phyloP scores from a whole-genome alignment of 805 yeast species.

The Candida dajiaensis region DNA sequence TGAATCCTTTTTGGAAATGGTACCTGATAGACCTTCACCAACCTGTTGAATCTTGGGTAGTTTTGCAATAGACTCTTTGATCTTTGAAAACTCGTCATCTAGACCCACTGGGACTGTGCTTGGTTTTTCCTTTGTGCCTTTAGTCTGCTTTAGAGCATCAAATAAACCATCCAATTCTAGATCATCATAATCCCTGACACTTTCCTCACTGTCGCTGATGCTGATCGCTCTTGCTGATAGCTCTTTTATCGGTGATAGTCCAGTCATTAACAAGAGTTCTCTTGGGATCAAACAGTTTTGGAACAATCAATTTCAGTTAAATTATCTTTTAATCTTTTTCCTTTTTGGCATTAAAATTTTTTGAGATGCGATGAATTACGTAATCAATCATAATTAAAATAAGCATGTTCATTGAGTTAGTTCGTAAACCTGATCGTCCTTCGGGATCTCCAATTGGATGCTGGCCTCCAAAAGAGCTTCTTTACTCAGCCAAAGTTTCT shows the following conservation, averaged over 20 bases:
- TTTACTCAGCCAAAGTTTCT: conserved; percentile 32
- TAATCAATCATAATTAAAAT: background rate
- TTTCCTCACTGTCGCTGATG: conserved; percentile 4
- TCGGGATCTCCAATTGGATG: conserved; percentile 26
- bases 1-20: conserved; percentile 16
- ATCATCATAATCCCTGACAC: conserved; percentile 9
- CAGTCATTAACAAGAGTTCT: background rate
- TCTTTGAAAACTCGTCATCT: conserved; percentile 27
- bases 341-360: background rate
- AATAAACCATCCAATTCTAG: conserved; percentile 30
- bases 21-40: conserved; percentile 7
- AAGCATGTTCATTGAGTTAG: background rate
- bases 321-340: background rate
- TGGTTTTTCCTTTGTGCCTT: background rate
- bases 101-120: conserved; percentile 1
- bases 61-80: conserved; percentile 30
- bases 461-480: conserved; percentile 40
- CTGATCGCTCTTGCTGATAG: conserved; percentile 5
- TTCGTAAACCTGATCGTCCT: background rate
- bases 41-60: conserved; percentile 34
- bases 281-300: background rate
- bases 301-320: too few species aligned
- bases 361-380: conserved; percentile 1
- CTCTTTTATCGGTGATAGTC: conserved; percentile 16
- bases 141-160: conserved; percentile 19